Conservation (phyloP, 139 green algal genomes). For the Dunaliella sp. region DNA sequence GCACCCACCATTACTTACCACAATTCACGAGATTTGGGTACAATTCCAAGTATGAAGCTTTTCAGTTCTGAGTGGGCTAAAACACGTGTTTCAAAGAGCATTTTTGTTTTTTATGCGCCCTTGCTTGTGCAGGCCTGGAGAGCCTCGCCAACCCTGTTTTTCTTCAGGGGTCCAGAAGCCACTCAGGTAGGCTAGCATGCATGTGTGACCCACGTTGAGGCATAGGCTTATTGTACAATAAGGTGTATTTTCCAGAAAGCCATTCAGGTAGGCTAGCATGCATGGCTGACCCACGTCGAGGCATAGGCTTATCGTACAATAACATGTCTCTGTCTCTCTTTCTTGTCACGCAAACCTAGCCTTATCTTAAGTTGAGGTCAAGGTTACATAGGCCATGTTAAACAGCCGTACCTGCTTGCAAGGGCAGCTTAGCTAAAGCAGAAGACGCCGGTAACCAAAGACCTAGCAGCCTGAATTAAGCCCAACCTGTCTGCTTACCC, state of each 20-base stretch:
- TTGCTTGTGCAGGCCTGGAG: background rate
- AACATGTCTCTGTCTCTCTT: background rate
- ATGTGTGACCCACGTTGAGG: background rate
- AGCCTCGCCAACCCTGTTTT: background rate
- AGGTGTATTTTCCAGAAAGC: no score
- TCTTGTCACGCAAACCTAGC: background rate
- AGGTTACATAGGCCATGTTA: no score
- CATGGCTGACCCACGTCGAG: background rate
- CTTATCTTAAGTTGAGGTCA: no score
- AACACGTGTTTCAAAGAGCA: background rate
- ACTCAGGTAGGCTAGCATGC: no score
- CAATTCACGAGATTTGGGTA: background rate
- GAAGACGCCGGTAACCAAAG: no score
- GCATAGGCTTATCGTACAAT: background rate
- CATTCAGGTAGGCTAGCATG: background rate
- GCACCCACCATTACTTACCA: background rate
- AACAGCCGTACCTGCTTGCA: no score
- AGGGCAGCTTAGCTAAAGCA: no score
- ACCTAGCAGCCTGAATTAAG: no score
- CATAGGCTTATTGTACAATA: no score
- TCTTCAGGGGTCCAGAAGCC: background rate
- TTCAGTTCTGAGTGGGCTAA: no score
- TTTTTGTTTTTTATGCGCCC: background rate
- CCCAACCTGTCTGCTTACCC: no score
- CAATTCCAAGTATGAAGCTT: no score